A percentile compares a stretch with the other conserved stretches of the same genome.
Evolutionary conservation across 306 rosid genomes (phyloP).

Genomic region (Neltuma alba): DNA sequence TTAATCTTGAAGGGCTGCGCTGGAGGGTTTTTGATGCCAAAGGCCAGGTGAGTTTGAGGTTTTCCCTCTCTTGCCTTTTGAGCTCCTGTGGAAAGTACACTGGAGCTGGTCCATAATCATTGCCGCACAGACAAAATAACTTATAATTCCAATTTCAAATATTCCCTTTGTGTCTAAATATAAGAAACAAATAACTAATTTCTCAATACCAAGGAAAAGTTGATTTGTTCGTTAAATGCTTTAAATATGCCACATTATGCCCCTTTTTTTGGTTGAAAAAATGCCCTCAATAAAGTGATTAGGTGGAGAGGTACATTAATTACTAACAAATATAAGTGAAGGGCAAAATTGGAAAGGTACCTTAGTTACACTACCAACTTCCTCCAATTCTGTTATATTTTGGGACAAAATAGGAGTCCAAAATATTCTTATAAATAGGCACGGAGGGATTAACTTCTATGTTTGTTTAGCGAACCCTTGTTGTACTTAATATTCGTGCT

Average conservation of each 20-base stretch:
- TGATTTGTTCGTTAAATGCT: background rate
- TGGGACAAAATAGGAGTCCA: background rate
- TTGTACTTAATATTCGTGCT: background rate
- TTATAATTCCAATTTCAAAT: background rate
- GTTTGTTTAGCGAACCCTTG: slow-evolving; percentile 6
- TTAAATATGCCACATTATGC: background rate
- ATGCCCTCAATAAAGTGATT: background rate
- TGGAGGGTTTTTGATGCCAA: slow-evolving; percentile 96
- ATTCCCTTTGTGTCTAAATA: background rate
- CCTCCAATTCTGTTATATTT: background rate
- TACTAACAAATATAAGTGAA: background rate
- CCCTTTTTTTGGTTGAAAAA: no score
- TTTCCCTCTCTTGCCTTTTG: background rate
- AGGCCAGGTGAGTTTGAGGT: slow-evolving; percentile 67
- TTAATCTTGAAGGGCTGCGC: slow-evolving; percentile 82
- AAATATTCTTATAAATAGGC: background rate
- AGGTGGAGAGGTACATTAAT: background rate
- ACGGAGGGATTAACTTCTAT: background rate
- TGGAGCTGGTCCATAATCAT: background rate
- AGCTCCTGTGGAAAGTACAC: background rate
- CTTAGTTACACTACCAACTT: background rate
- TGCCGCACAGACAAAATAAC: background rate
- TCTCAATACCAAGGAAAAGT: background rate
- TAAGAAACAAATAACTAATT: background rate
- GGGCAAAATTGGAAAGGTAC: background rate